phyloP scores from a whole-genome alignment of 2,329 filamentous ascomycete species.

The Calonectria henricotiae region DNA sequence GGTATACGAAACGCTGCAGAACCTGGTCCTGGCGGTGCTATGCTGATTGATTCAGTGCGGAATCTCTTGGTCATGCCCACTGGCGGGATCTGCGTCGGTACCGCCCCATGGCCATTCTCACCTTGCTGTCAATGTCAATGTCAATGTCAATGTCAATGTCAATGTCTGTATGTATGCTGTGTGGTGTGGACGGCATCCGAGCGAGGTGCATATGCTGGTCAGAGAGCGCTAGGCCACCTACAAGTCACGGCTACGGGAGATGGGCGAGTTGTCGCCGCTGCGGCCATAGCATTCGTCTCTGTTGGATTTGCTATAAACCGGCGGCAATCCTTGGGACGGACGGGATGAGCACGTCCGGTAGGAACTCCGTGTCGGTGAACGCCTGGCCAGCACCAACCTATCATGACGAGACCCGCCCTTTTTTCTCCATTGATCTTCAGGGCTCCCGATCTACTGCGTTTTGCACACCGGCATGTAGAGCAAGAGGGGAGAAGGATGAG shows the following conservation, averaged over 20 bases:
- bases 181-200: constrained; percentile 15
- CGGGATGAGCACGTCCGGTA: constrained; percentile 23
- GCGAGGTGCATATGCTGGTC: constrained; percentile 32
- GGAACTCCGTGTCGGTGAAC: constrained; percentile 34
- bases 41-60: constrained; percentile 15
- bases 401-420: constrained; percentile 33
- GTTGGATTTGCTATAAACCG: constrained; percentile 29
- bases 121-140: constrained; percentile 25
- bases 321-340: constrained; percentile 4
- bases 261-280: constrained; percentile 3
- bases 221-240: constrained; percentile 13
- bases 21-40: constrained; percentile 36
- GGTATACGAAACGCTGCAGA: constrained; percentile 39
- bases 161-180: not conserved
- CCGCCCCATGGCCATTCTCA: constrained; percentile 28
- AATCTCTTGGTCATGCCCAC: constrained; percentile 32
- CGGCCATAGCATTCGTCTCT: constrained; percentile 10
- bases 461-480: constrained; percentile 4
- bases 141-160: constrained; percentile 12
- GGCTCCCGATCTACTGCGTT: constrained; percentile 16
- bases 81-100: constrained; percentile 36
- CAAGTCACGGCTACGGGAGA: constrained; percentile 18
- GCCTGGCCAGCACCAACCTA: constrained; percentile 23
- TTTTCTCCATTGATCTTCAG: constrained; percentile 32
- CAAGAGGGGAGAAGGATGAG: not conserved